phyloP scores from a whole-genome alignment of 495 filamentous ascomycete species.

The Trichoderma erinaceum region DNA sequence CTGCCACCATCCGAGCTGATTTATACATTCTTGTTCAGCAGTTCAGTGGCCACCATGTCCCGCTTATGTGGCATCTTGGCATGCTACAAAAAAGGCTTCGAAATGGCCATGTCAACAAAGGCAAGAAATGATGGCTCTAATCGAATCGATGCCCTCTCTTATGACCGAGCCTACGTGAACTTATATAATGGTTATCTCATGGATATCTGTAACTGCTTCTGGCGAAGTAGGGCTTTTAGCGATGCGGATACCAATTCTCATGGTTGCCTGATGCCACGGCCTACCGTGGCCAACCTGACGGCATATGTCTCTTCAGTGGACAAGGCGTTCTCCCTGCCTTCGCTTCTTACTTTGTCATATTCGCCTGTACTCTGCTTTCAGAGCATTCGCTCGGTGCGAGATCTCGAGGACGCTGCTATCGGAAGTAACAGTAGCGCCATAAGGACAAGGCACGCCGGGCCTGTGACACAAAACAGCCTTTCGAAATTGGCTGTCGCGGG shows the following conservation, averaged over 20 bases:
- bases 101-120: slow-evolving; percentile 46
- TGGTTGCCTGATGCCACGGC: slow-evolving; percentile 59
- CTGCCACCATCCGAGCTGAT: slow-evolving; percentile 63
- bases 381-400: slow-evolving; percentile 62
- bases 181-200: slow-evolving; percentile 82
- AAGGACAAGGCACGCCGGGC: slow-evolving; percentile 59
- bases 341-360: slow-evolving; percentile 64
- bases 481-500: slow-evolving; percentile 57
- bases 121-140: not conserved
- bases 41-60: slow-evolving; percentile 58
- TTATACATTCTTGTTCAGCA: slow-evolving; percentile 62
- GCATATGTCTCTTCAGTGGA: slow-evolving; percentile 37
- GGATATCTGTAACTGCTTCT: slow-evolving; percentile 83
- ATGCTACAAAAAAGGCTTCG: slow-evolving; percentile 70
- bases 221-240: slow-evolving; percentile 72
- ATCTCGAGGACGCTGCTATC: slow-evolving; percentile 53
- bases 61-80: slow-evolving; percentile 61
- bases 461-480: slow-evolving; percentile 65
- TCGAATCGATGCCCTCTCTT: slow-evolving; percentile 24
- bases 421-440: slow-evolving; percentile 28
- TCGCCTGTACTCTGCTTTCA: slow-evolving; percentile 59
- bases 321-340: slow-evolving; percentile 41
- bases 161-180: slow-evolving; percentile 51
- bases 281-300: slow-evolving; percentile 42
- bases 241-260: slow-evolving; percentile 61